Base-by-base conservation (phyloP, 805 yeast species). In the Lachancea mirantina region DNA sequence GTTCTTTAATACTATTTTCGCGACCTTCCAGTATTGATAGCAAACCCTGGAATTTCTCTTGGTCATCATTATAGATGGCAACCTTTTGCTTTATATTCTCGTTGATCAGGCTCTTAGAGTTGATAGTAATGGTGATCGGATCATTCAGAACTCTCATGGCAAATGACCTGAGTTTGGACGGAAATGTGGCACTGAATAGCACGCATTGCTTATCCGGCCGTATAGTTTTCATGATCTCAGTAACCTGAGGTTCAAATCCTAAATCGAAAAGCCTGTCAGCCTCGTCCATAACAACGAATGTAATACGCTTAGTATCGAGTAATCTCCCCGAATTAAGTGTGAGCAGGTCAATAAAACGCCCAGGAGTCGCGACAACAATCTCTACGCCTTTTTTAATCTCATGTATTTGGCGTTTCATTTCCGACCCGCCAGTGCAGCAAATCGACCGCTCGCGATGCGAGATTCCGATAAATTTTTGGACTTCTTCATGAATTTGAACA, bases 221-320 rank as follows among this genome's bases (percentile, higher is more conserved):
- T 2, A 84, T 68, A 22, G 81, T 80, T 10, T 72, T 66, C 51
- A 87, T 66, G 14, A 92, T 79, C 47, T 84, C 84, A 45, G 72
- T 76, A 4, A 92, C 85, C 52, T 92, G 98, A 0, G 98, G 97
- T 47, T 85, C 97, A 59, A 92, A 92, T 1, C 98, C 98, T 71
- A 92, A 65, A 55, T 92, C 98, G 61, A 89, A 89, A 82, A 92
- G 78, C 42, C 98, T 62, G 57, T 92, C 98, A 1, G 97, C 96
- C 52, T 92, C 98, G 54, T 92, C 98, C 38, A 92, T 62, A 0
- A 88, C 94, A n/a, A 85, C 67, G 55, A 78, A 85, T 0, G 95
- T 78, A 5, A 82, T 76, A 26, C 88, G 62, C 18, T 65, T 61
- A 5, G 92, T 63, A 40, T 76, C 78, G 14, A 67, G 21, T 1